Base-by-base conservation (phyloP, 352 stramenopile species). In the Globisporangium sylvaticum region DNA sequence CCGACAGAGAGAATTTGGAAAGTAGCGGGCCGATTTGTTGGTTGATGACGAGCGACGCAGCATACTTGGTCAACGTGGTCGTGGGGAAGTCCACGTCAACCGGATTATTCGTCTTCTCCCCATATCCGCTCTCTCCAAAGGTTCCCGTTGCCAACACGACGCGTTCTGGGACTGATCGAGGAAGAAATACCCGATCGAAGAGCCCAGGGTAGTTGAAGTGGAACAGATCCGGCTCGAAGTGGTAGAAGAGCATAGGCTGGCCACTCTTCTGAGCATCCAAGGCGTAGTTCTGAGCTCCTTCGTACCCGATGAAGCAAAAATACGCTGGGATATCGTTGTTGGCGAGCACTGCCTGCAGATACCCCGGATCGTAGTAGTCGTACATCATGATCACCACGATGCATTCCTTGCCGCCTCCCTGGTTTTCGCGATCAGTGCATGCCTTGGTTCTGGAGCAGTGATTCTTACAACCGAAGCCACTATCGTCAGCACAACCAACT, bases 51-150 rank as follows among this genome's bases (percentile, higher is more conserved):
- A 75, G 15, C 4, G 24, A 63, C 15, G 76, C 55, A 0, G 69
- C 65, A 27, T 82, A 85, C 46, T 85, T 88, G 1, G 67, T 62
- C 8, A 87, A 69, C 29, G 57, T 48, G 12, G 73, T 64, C 25
- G 59, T 68, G 0, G 82, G 79, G 29, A 75, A 87, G 39, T 88
- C 79, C 0, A 86, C 75, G 10, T 76, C 65, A 2, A 90, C 58
- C 0, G 68, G 71, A 20, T 90, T 90, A 14, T 68, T 64, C 0
- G 80, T 88, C 34, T 67, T 66, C 4, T 72, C 31, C 2, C 78
- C 80, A 18, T 83, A 89, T 0, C 82, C 78, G 48, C 79, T 67
- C 54, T 90, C 82, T 1, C 80, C 82, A 42, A 78, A 89, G 4
- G 68, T 64, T 12, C 64, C 70, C 0, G 79, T 84, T 3, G 68